A percentile compares a stretch with the other conserved stretches of the same genome.
phyloP scores from a whole-genome alignment of 306 rosid genomes.

The Pueraria montana region DNA sequence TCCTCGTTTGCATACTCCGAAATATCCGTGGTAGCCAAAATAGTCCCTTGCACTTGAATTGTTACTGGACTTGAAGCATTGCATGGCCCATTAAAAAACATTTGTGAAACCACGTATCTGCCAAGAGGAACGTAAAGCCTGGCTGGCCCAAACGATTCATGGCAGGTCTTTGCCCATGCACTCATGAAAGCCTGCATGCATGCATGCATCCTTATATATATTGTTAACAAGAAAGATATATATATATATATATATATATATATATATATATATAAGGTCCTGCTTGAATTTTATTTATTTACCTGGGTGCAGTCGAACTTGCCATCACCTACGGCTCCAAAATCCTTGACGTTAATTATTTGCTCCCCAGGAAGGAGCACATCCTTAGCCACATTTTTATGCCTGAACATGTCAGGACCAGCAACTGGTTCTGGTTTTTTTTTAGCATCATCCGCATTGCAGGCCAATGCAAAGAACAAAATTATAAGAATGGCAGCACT shows the following conservation, averaged over 20 bases:
- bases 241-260: no score
- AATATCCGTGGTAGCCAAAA: slow-evolving; percentile 65
- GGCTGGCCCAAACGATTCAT: slow-evolving; percentile 40
- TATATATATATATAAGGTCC: no score
- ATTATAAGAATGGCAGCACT: slow-evolving; percentile 31
- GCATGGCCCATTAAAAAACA: slow-evolving; percentile 82
- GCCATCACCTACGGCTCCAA: slow-evolving; percentile 71
- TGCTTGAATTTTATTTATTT: no score
- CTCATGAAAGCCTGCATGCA: slow-evolving; percentile 67
- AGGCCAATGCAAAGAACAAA: slow-evolving; percentile 48
- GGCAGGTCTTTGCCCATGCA: slow-evolving; percentile 76
- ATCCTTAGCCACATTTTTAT: slow-evolving; percentile 41
- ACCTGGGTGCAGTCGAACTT: slow-evolving; percentile 62
- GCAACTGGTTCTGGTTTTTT: background rate
- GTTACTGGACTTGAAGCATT: slow-evolving; percentile 50
- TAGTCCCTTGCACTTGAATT: slow-evolving; percentile 65
- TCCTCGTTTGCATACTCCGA: slow-evolving; percentile 51
- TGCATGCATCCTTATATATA: background rate
- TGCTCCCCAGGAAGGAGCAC: slow-evolving; percentile 50
- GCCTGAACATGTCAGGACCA: slow-evolving; percentile 48
- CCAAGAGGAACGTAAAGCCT: slow-evolving; percentile 72
- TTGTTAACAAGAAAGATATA: no score
- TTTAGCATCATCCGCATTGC: background rate
- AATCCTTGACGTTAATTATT: slow-evolving; percentile 54
- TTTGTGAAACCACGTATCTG: slow-evolving; percentile 54